A percentile compares a stretch with the other conserved stretches of the same genome.
These are phyloP conservation scores for Teunomyces gatunensis DNA, from an alignment of 805 yeast species.

Conservation along the genomic window DNA sequence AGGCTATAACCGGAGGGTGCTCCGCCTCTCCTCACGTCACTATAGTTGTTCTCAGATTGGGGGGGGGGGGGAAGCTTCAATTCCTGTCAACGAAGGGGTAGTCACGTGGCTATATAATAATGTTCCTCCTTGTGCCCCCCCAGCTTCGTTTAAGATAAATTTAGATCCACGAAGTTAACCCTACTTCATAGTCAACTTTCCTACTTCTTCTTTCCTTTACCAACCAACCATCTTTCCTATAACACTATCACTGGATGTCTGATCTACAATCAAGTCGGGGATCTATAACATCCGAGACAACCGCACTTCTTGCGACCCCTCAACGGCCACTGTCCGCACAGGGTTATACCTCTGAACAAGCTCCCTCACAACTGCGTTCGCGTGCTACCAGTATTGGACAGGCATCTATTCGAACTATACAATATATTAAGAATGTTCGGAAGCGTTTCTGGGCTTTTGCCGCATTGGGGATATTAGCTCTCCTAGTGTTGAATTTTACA, in stretches of 20 bases:
- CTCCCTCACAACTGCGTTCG: not conserved
- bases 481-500: constrained; percentile 58
- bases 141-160: not conserved
- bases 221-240: not conserved
- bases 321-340: not conserved
- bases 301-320: not conserved
- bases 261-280: not conserved
- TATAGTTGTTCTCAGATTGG: too few species aligned
- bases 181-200: not conserved
- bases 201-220: not conserved
- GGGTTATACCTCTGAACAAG: not conserved
- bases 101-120: not conserved
- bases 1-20: too few species aligned
- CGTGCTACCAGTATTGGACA: constrained; percentile 1
- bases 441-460: constrained; percentile 44
- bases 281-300: not conserved
- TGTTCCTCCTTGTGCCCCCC: not conserved
- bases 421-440: constrained; percentile 3
- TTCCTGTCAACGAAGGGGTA: not conserved
- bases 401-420: constrained; percentile 1
- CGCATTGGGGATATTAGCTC: constrained; percentile 48
- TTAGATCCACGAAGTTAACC: not conserved
- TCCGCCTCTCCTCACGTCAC: too few species aligned
- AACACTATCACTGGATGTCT: not conserved
- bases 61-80: too few species aligned